Evolutionary conservation across 2,329 filamentous ascomycete genomes (phyloP).

Genomic region (Trichophyton verrucosum): DNA sequence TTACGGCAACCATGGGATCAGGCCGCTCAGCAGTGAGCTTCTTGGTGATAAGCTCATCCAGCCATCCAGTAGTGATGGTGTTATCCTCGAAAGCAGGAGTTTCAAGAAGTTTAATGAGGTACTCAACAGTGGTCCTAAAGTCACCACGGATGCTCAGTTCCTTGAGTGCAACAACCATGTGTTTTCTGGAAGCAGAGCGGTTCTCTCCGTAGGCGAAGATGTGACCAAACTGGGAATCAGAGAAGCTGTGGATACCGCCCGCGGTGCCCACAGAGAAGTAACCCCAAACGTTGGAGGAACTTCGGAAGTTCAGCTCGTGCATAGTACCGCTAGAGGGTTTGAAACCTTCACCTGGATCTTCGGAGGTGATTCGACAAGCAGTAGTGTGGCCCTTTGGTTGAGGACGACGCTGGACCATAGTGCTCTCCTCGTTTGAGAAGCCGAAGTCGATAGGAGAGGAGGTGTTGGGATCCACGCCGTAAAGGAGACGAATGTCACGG

Average conservation of each 20-base stretch:
- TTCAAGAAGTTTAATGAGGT: conserved; percentile 95
- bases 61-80: conserved; percentile 97
- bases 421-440: conserved; percentile 76
- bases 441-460: conserved; percentile 87
- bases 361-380: conserved; percentile 96
- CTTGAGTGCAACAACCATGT: conserved; percentile 98
- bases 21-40: conserved; percentile 93
- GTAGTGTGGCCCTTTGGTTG: conserved; percentile 94
- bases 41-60: conserved; percentile 96
- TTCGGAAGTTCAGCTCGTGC: conserved; percentile 98
- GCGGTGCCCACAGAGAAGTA: conserved; percentile 98
- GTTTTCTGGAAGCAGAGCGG: conserved; percentile 86
- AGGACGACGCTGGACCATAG: conserved; percentile 74
- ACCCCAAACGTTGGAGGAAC: conserved; percentile 98
- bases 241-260: conserved; percentile 97
- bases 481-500: conserved; percentile 87
- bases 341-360: conserved; percentile 97
- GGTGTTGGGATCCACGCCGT: conserved; percentile 85
- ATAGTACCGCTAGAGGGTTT: conserved; percentile 98
- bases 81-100: conserved; percentile 98
- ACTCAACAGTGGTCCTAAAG: conserved; percentile 96
- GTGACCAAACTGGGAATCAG: conserved; percentile 96
- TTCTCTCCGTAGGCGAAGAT: conserved; percentile 99
- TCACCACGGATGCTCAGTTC: conserved; percentile 99
- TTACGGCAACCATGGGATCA: conserved; percentile 82